Evolutionary conservation across 2,329 filamentous ascomycete genomes (phyloP).

Genomic region (Leptographium wingfieldii): DNA sequence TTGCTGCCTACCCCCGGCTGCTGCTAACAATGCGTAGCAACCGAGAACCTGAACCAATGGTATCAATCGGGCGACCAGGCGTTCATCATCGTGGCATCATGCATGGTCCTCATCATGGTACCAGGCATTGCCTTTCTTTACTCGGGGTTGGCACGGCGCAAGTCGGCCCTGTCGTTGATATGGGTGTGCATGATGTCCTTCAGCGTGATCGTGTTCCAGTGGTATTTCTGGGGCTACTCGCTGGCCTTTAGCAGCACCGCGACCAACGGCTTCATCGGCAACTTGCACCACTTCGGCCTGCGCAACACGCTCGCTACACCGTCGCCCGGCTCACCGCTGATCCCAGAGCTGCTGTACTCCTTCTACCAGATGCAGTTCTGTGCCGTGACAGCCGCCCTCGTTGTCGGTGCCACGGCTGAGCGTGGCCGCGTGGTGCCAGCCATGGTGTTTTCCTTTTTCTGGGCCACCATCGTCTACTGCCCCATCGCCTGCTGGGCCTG

Average conservation of each 20-base stretch:
- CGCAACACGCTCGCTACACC: constrained; percentile 70
- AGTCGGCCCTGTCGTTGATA: constrained; percentile 92
- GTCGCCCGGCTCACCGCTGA: constrained; percentile 77
- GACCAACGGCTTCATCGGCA: constrained; percentile 82
- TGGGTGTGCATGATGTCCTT: constrained; percentile 95
- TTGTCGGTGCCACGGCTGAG: constrained; percentile 86
- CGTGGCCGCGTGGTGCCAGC: constrained; percentile 83
- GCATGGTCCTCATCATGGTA: constrained; percentile 94
- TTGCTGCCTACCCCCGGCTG: background rate
- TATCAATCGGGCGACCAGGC: constrained; percentile 84
- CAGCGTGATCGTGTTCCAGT: constrained; percentile 89
- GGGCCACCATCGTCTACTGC: constrained; percentile 96
- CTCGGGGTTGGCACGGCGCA: constrained; percentile 91
- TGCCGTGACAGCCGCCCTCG: constrained; percentile 79
- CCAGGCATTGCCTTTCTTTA: constrained; percentile 96
- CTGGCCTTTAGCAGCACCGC: constrained; percentile 75
- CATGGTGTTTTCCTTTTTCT: constrained; percentile 92
- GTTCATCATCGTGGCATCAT: constrained; percentile 79
- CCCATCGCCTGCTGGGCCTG: constrained; percentile 94
- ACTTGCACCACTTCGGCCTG: constrained; percentile 80
- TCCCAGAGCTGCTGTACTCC: constrained; percentile 81
- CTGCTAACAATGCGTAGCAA: constrained; percentile 35
- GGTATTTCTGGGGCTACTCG: constrained; percentile 99
- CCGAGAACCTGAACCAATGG: constrained; percentile 91
- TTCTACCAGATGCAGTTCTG: constrained; percentile 99